phyloP scores from a whole-genome alignment of 108 stramenopile genomes.

The Skeletonema costatum region DNA sequence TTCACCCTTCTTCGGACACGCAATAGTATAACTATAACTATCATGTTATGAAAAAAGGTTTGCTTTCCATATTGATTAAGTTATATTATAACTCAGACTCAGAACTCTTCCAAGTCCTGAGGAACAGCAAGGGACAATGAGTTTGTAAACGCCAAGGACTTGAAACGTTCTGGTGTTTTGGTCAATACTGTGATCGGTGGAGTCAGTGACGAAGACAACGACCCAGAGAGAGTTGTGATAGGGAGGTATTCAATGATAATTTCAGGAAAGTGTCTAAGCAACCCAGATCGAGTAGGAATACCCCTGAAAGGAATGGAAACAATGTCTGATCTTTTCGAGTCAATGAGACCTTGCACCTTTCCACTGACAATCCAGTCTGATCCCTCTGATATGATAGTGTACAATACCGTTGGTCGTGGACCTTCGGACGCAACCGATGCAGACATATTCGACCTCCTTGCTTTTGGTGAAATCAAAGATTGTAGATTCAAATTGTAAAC shows the following conservation, averaged over 20 bases:
- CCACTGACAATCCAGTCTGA: conserved; percentile 69
- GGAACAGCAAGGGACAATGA: conserved; percentile 44
- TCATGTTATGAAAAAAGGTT: neutral
- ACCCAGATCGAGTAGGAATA: conserved; percentile 62
- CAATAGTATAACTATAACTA: too few relatives aligned
- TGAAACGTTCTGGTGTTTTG: conserved; percentile 39
- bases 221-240: neutral
- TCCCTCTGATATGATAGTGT: conserved; percentile 54
- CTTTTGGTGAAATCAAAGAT: conserved; percentile 39
- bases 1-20: too few relatives aligned
- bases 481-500: conserved; percentile 45
- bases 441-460: conserved; percentile 6
- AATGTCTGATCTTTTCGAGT: conserved; percentile 20
- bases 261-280: conserved; percentile 55
- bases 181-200: conserved; percentile 46
- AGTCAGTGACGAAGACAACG: neutral
- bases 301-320: conserved; percentile 59
- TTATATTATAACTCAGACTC: neutral
- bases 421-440: conserved; percentile 14
- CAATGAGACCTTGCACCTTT: conserved; percentile 65
- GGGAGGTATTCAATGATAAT: conserved; percentile 46
- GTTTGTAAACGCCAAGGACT: conserved; percentile 46
- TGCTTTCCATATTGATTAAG: neutral
- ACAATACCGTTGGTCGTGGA: conserved; percentile 34
- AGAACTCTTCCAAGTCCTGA: conserved; percentile 36